phyloP scores from a whole-genome alignment of 805 yeast genomes.

The Wickerhamomyces subpelliculosus region DNA sequence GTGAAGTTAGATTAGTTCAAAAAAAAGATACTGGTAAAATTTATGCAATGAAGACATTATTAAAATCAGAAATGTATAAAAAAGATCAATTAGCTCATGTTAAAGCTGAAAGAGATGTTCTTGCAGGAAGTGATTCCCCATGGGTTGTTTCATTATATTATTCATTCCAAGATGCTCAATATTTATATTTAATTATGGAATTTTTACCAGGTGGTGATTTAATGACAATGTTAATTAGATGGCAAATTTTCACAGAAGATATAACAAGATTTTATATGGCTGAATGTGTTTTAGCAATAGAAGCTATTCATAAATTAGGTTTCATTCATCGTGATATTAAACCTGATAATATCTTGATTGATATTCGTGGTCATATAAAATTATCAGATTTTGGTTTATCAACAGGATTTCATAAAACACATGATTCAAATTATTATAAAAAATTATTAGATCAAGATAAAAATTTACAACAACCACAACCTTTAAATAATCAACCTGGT shows the following conservation, averaged over 20 bases:
- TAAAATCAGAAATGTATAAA: conserved; percentile 77
- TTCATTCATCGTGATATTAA: conserved; percentile 96
- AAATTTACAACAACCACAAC: conserved; percentile 34
- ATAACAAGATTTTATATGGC: conserved; percentile 94
- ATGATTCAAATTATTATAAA: conserved; percentile 89
- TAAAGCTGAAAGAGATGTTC: conserved; percentile 90
- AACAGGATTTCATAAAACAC: conserved; percentile 90
- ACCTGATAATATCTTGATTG: conserved; percentile 91
- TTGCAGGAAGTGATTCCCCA: conserved; percentile 89
- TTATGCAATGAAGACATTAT: conserved; percentile 88
- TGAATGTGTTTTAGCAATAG: conserved; percentile 95
- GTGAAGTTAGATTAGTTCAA: conserved; percentile 91
- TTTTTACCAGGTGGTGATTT: conserved; percentile 99
- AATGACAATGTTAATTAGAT: conserved; percentile 87
- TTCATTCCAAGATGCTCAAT: conserved; percentile 91
- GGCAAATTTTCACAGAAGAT: conserved; percentile 88
- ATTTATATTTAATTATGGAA: conserved; percentile 94
- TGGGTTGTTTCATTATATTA: conserved; percentile 93
- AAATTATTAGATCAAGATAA: conserved; percentile 54
- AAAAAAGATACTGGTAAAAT: conserved; percentile 93
- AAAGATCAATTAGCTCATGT: conserved; percentile 95
- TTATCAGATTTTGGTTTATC: conserved; percentile 96
- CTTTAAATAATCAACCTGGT: conserved; percentile 21
- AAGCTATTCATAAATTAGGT: conserved; percentile 89
- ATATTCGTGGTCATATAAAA: conserved; percentile 82